Evolutionary conservation across 1,284 basidiomycete genomes (phyloP), one percentile per base, ranked within the genome.

Genomic region (Papiliotrema flavescens): DNA sequence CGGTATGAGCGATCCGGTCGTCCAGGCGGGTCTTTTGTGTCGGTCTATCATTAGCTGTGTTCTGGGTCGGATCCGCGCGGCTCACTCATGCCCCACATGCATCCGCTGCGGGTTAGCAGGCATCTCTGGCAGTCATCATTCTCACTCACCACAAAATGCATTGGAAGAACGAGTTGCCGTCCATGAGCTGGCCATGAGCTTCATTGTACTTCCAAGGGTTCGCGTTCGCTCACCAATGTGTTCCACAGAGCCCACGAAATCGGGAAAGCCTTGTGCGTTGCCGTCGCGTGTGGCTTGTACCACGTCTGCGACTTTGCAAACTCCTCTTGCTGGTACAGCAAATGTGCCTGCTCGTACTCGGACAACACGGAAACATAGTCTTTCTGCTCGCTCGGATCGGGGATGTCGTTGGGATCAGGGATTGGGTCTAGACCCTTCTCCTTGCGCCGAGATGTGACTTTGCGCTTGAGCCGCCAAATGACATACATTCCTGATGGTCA

Each of bases 271-370:
- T 85, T 79, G 71, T 93, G 90, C 0, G 90, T 91, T 53, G 86
- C 85, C 4, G 89, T 92, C 40, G 88, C 89, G 72, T 92, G 89
- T 7, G 89, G 84, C 40, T 88, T 80, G 74, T 94, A 94, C 88
- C 90, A 94, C 0, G 88, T 90, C 75, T 76, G 76, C 47, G 62
- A 66, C 32, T 64, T 63, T 3, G 69, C 65, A 60, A 77, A 78
- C 59, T 70, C 70, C 19, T 69, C 62, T 60, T 78, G 76, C 47
- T 77, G 85, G 66, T 86, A 80, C 63, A 84, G 82, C 23, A 91
- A 71, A 59, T 84, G 82, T 24, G 80, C 79, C 66, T 89, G 84
- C 64, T 90, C 84, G 61, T 84, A 76, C n/a, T 87, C 84, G 0
- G 83, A 84, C 46, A 92, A 72, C 20, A 76, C 71, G 22, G 66